Percentiles rank a stretch among this genome's conserved stretches.
These are phyloP conservation scores for Eucalyptus cloeziana DNA, from an alignment of 345 rosid genomes.

Conservation along the genomic window DNA sequence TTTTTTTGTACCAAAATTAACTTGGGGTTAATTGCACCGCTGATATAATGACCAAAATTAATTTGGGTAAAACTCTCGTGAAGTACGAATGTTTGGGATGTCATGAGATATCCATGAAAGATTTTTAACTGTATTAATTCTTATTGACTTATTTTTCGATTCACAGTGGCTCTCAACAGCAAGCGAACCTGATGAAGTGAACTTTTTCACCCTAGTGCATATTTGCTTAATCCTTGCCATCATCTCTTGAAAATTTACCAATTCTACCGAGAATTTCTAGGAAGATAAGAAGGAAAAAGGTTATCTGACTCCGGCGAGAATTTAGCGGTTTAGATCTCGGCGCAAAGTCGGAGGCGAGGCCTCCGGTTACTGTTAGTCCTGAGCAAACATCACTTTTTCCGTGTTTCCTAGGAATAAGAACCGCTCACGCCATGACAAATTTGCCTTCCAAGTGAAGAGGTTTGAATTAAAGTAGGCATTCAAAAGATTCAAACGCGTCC, in stretches of 20 bases:
- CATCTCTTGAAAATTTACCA: not conserved
- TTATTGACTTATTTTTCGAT: not conserved
- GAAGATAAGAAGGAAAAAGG: not conserved
- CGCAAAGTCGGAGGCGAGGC: not conserved
- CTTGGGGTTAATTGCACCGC: rapidly evolving
- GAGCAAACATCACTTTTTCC: not conserved
- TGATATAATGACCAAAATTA: not conserved
- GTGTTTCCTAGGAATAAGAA: not conserved
- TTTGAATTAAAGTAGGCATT: not conserved
- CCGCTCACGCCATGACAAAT: not conserved
- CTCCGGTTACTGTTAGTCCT: not conserved
- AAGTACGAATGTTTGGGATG: not conserved
- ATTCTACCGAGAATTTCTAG: not conserved
- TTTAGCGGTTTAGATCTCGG: not conserved
- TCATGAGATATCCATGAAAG: not conserved
- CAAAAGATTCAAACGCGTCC: not conserved
- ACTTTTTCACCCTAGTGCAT: not conserved
- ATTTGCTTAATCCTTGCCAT: not conserved
- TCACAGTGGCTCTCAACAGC: not conserved
- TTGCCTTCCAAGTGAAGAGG: not conserved
- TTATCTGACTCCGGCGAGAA: not conserved
- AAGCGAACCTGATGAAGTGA: not conserved
- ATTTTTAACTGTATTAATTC: not conserved
- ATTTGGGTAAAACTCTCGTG: not conserved
- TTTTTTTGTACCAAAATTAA: not conserved